Evolutionary conservation across 139 green algal species (phyloP).

Genomic region (Haematococcus lacustris): DNA sequence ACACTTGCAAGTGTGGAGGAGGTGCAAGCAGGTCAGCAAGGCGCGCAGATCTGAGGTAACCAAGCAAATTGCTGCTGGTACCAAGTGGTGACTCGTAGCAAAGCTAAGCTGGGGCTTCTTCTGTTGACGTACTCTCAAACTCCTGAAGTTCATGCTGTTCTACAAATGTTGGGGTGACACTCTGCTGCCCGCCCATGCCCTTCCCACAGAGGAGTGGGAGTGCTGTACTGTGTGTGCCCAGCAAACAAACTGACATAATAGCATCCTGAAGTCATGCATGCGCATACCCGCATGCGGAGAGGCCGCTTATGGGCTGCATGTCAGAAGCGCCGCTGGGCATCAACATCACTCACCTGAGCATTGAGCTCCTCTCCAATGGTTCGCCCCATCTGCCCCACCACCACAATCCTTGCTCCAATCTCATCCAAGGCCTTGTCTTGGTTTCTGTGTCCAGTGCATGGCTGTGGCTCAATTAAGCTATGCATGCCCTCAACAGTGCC

Average conservation of each 20-base stretch:
- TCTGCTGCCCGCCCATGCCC: not conserved
- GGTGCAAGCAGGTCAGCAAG: not conserved
- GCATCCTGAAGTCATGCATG: no score
- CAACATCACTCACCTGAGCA: constrained; percentile 17
- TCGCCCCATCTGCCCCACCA: constrained; percentile 62
- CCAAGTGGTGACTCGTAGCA: no score
- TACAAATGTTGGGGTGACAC: not conserved
- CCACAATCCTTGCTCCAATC: constrained; percentile 55
- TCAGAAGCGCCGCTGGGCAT: not conserved
- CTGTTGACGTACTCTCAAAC: no score
- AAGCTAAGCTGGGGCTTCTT: not conserved
- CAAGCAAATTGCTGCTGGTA: not conserved
- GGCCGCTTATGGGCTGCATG: no score
- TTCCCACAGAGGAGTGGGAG: not conserved
- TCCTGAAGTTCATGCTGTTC: no score
- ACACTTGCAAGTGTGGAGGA: not conserved
- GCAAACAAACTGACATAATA: no score
- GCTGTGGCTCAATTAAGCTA: not conserved
- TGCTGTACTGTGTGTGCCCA: no score
- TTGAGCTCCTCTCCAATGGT: constrained; percentile 70
- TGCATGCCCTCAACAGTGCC: not conserved
- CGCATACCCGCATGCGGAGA: no score
- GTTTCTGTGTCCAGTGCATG: constrained; percentile 26
- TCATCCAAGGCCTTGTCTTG: constrained; percentile 68
- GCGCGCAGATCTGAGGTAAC: not conserved